phyloP scores from a whole-genome alignment of 768 basidiomycete species.

The Amyloporia xantha region DNA sequence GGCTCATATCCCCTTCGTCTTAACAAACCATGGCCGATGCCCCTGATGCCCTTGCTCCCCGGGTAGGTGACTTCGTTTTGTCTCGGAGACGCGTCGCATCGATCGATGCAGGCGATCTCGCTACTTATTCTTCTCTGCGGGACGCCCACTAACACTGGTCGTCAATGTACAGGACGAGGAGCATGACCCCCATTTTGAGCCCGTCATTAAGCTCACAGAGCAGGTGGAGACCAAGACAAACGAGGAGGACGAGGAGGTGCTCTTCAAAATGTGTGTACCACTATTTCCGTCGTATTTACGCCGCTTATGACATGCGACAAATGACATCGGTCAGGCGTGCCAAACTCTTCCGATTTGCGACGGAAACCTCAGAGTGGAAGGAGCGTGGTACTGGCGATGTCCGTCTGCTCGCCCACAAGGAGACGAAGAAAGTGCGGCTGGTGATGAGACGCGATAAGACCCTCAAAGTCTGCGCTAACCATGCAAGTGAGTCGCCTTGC shows the following conservation, averaged over 20 bases:
- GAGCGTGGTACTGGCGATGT: slow-evolving; percentile 97
- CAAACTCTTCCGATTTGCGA: slow-evolving; percentile 94
- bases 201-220: slow-evolving; percentile 93
- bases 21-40: slow-evolving; percentile 19
- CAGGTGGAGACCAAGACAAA: slow-evolving; percentile 91
- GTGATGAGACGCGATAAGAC: slow-evolving; percentile 99
- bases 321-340: slow-evolving; percentile 84
- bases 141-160: slow-evolving; percentile 9
- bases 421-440: slow-evolving; percentile 85
- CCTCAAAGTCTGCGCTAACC: slow-evolving; percentile 98
- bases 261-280: slow-evolving; percentile 89
- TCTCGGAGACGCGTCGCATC: slow-evolving; percentile 5
- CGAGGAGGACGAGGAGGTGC: slow-evolving; percentile 88
- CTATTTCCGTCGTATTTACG: too few species aligned
- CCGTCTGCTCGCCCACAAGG: slow-evolving; percentile 84
- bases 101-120: slow-evolving; percentile 20
- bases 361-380: slow-evolving; percentile 84
- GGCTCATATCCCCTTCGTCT: slow-evolving; percentile 3
- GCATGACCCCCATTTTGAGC: slow-evolving; percentile 87
- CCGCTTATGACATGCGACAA: too few species aligned
- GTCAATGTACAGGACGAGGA: slow-evolving; percentile 53
- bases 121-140: slow-evolving; percentile 16
- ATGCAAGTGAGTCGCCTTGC: slow-evolving; percentile 54
- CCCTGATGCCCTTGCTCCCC: slow-evolving; percentile 59
- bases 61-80: slow-evolving; percentile 40